Percentiles rank a stretch among this genome's conserved stretches.
phyloP scores from a whole-genome alignment of 768 basidiomycete species.

The Kwoniella pini region DNA sequence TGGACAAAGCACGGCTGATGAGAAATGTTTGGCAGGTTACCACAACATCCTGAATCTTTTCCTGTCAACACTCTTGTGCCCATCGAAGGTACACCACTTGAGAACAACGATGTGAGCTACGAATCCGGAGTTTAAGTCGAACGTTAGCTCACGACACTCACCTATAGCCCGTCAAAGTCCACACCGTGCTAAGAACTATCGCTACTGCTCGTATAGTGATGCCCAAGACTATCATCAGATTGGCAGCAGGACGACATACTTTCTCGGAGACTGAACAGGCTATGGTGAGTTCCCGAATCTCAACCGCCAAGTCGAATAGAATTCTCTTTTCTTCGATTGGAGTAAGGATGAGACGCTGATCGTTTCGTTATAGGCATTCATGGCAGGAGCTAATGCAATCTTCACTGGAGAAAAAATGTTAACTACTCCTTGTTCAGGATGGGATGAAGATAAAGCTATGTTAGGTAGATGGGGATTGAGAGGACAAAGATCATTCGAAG shows the following conservation, averaged over 20 bases:
- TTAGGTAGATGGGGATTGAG: conserved; percentile 88
- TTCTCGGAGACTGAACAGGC: conserved; percentile 89
- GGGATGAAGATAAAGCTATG: conserved; percentile 98
- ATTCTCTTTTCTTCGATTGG: no score
- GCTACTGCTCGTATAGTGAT: conserved; percentile 91
- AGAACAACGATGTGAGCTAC: conserved; percentile 75
- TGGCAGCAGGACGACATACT: conserved; percentile 89
- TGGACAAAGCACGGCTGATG: background rate
- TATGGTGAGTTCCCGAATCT: conserved; percentile 67
- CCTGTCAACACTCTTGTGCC: conserved; percentile 97
- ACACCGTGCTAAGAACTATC: conserved; percentile 86
- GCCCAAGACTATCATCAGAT: conserved; percentile 87
- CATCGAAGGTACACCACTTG: conserved; percentile 89
- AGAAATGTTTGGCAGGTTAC: conserved; percentile 63
- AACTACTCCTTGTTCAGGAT: conserved; percentile 94
- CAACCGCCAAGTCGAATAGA: no score
- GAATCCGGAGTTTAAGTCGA: no score
- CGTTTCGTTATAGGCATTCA: conserved; percentile 60
- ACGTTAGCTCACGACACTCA: conserved; percentile 5
- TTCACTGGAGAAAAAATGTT: conserved; percentile 99
- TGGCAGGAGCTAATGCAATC: conserved; percentile 97
- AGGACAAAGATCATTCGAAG: conserved; percentile 89
- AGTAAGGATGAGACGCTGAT: background rate
- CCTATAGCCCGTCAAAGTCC: conserved; percentile 71
- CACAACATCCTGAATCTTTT: conserved; percentile 97